A percentile compares a stretch with the other conserved stretches of the same genome.
Conservation (phyloP, 148 eudicot genomes). For the Fagopyrum tataricum region DNA sequence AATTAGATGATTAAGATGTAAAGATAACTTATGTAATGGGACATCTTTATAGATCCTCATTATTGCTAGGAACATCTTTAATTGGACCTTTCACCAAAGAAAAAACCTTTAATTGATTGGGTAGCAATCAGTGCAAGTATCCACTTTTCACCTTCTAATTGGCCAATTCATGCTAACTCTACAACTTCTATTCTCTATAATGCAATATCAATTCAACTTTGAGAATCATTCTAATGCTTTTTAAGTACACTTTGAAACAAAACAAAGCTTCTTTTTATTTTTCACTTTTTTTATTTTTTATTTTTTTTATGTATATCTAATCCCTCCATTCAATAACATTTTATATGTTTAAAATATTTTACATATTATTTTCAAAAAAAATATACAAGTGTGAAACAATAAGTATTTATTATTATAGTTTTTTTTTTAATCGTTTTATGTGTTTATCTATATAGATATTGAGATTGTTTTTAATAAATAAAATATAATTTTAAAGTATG, state of each 20-base stretch:
- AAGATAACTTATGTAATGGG: not conserved
- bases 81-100: slow-evolving; percentile 10
- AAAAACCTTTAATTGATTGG: not conserved
- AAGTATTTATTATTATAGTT: not conserved
- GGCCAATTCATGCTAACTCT: not conserved
- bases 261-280: not conserved
- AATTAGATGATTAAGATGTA: not conserved
- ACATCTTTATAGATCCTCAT: not conserved
- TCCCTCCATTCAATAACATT: too few species aligned
- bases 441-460: too few species aligned
- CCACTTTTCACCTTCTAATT: slow-evolving; percentile 2
- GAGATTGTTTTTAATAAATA: too few species aligned
- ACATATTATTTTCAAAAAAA: too few species aligned
- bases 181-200: not conserved
- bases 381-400: not conserved
- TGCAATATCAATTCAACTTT: slow-evolving; percentile 1
- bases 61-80: slow-evolving; percentile 4
- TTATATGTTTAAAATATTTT: too few species aligned
- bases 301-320: too few species aligned
- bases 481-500: too few species aligned
- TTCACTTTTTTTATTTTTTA: too few species aligned
- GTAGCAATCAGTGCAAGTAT: not conserved
- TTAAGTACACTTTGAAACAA: not conserved
- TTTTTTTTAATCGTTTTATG: too few species aligned
- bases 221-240: not conserved